Conservation (phyloP, 1,139 yeast genomes). For the Kodamaea derodonti region DNA sequence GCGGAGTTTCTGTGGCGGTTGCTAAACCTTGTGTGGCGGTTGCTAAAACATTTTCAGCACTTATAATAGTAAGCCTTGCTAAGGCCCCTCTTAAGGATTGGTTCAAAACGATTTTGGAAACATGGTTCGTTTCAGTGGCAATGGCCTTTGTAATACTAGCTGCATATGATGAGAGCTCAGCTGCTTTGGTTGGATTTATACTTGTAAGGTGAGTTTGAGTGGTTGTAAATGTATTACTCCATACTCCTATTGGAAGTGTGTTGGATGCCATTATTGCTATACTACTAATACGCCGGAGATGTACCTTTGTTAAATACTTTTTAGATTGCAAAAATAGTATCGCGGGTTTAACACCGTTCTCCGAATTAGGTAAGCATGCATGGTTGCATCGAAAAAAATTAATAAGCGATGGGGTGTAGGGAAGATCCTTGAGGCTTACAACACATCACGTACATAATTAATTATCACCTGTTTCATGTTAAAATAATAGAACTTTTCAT, state of each 20-base stretch:
- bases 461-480: too few relatives aligned
- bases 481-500: too few relatives aligned
- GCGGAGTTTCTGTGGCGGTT: conserved; percentile 6
- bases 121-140: conserved; percentile 13
- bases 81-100: conserved; percentile 30
- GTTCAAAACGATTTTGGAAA: conserved; percentile 16
- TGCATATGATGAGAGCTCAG: conserved; percentile 9
- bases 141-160: conserved; percentile 8
- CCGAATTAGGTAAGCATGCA: too few relatives aligned
- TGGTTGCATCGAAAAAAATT: too few relatives aligned
- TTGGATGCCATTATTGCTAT: background rate
- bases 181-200: conserved; percentile 13
- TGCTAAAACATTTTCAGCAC: conserved; percentile 29
- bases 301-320: too few relatives aligned
- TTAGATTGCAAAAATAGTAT: too few relatives aligned
- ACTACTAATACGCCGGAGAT: too few relatives aligned
- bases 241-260: conserved; percentile 6
- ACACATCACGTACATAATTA: too few relatives aligned
- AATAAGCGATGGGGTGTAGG: too few relatives aligned
- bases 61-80: conserved; percentile 31
- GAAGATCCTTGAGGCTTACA: too few relatives aligned
- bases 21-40: conserved; percentile 30
- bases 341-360: too few relatives aligned
- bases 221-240: conserved; percentile 12
- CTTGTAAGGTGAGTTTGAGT: conserved; percentile 15